These are phyloP conservation scores for Brassica nigra DNA, from an alignment of 345 rosid genomes.

Conservation along the genomic window DNA sequence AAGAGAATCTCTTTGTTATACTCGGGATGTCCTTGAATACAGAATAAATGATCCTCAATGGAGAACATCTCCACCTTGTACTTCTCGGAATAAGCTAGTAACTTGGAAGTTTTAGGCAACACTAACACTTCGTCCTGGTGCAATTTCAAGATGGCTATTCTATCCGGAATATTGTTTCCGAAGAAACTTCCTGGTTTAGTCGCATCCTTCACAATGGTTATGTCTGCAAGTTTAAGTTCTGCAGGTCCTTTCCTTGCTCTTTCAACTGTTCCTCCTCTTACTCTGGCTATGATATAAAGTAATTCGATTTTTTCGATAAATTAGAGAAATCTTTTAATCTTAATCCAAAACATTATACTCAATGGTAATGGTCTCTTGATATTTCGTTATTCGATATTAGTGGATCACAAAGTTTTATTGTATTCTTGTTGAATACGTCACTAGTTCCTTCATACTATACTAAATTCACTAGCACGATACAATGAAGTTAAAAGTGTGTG, in stretches of 20 bases:
- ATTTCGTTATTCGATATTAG: too few relatives aligned
- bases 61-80: constrained; percentile 75
- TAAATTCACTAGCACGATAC: too few relatives aligned
- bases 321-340: not conserved
- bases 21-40: constrained; percentile 95
- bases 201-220: constrained; percentile 59
- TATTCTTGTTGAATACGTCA: too few relatives aligned
- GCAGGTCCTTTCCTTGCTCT: constrained; percentile 62
- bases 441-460: too few relatives aligned
- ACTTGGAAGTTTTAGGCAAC: constrained; percentile 62
- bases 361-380: too few relatives aligned
- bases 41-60: constrained; percentile 62
- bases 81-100: constrained; percentile 73
- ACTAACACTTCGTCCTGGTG: constrained; percentile 90
- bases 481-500: too few relatives aligned
- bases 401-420: too few relatives aligned
- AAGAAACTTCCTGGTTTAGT: constrained; percentile 30
- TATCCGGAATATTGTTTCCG: constrained; percentile 48
- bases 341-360: not conserved
- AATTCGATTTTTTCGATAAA: not conserved
- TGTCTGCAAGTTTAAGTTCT: constrained; percentile 69
- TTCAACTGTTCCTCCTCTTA: constrained; percentile 81
- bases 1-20: constrained; percentile 76
- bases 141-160: constrained; percentile 63
- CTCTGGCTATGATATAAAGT: constrained; percentile 69